phyloP scores from a whole-genome alignment of 2,329 filamentous ascomycete species.

The Lachnellula arida region DNA sequence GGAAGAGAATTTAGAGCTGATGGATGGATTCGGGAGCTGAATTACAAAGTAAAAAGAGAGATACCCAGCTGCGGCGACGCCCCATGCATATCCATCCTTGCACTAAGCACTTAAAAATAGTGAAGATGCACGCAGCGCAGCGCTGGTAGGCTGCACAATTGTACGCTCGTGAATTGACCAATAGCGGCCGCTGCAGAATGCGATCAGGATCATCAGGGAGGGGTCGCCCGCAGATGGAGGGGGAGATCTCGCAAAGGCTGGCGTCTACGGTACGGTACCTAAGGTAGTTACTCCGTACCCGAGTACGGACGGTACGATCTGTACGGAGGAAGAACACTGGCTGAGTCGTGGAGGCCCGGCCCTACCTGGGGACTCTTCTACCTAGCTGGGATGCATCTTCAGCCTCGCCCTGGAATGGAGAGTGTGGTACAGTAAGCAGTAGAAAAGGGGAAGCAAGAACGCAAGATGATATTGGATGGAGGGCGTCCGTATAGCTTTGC shows the following conservation, averaged over 20 bases:
- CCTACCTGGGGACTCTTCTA: too few relatives aligned
- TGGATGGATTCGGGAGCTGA: neutral
- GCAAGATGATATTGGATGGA: neutral
- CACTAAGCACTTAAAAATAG: neutral
- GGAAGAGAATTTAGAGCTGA: neutral
- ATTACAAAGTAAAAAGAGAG: neutral
- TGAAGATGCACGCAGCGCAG: neutral
- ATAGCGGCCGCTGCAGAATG: neutral
- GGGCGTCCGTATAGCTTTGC: too few relatives aligned
- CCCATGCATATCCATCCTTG: neutral
- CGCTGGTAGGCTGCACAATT: neutral
- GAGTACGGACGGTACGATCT: too few relatives aligned
- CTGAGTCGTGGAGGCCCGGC: neutral
- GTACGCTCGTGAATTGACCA: constrained; percentile 12
- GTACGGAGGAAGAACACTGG: neutral
- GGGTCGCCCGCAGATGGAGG: neutral
- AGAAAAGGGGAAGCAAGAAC: neutral
- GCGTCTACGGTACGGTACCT: neutral
- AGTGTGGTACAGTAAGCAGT: neutral
- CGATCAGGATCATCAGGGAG: too few relatives aligned
- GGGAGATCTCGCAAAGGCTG: neutral
- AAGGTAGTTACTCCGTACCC: too few relatives aligned
- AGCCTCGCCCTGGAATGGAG: neutral
- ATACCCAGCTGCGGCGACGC: neutral
- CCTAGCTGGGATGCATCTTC: neutral